Evolutionary conservation across 1,139 yeast genomes (phyloP), one percentile per base, ranked within the genome.

Genomic region (Saccharomyces hybrid): DNA sequence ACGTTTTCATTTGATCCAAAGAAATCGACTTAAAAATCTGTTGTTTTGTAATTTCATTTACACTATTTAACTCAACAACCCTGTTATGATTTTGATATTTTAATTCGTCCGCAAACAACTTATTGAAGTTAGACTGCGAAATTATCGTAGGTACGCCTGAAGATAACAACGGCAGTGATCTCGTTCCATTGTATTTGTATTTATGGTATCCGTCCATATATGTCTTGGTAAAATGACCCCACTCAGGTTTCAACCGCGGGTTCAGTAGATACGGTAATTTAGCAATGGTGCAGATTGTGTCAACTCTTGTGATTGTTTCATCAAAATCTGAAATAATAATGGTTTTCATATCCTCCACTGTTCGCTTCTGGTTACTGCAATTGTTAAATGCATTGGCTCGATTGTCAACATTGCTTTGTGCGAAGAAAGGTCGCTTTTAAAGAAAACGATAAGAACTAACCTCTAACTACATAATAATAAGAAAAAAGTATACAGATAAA

Each of bases 271-370:
- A 65, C 7, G 67, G 66, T 16, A 66, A 46, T 25, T 57, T 51
- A 3, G 64, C 68, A 5, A 67, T 42, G 5, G 59, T 42, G 23
- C 53, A 27, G 6, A 66, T 67, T 2, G 71, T 67, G 54, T 68
- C 71, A 20, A 53, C 52, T 8, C 50, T 53, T 2, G 71, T 67
- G 8, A 68, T 62, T 1, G 71, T 68, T 48, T 67, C 71, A 54
- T 68, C 71, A 51, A 67, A 68, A 52, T 68, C 71, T 5, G 65
- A 56, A 8, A 67, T 59, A 5, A 68, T 51, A 13, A 65, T 49
- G 31, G 61, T 54, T 26, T 52, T 56, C 56, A 57, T 55, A 38
- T 29, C 52, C 26, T 27, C 13, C n/a, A 4, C 34, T 25, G 13
- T 34, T 16, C 11, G 34, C 29, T 23, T 5, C 25, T 5, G 6